Evolutionary conservation across 106 monocot genomes (phyloP), one percentile per base, ranked within the genome.

Genomic region (Allium cepa): DNA sequence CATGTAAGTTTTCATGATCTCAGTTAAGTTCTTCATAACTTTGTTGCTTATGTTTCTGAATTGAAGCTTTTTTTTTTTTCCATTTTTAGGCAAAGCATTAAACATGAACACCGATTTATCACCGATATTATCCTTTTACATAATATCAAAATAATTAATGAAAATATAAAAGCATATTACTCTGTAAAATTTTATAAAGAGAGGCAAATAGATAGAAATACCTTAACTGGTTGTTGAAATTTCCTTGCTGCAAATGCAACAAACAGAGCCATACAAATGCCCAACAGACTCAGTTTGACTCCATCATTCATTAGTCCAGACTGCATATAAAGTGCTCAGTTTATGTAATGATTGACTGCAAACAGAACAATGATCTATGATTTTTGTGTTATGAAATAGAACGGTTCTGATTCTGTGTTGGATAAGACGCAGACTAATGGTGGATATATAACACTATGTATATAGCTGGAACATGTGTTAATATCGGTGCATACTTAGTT

Each of bases 31-130:
- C 65, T 7, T 65, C 15, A 62, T 71, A 55, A 8, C 26, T 22
- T 28, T 68, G 53, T 49, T 73, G 69, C 53, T 81, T 79, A 0
- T 81, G 81, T 73, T 78, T 88, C 75, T 83, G 78, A 61, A 90
- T 53, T 71, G 83, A 66, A 48, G 84, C 83, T 46, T 85, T 74
- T 79, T 87, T 90, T 65, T 88, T n/a, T n/a, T n/a, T n/a, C n/a
- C 83, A 56, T 81, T 84, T 64, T 90, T 90, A 45, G 90, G 75
- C 10, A 94, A 80, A 61, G 80, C 94, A 72, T 90, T 85, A 72
- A 94, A 94, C 76, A 94, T 83, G 82, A 94, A 94, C 9, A 94
- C 75, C 13, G 94, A 94, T 83, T 94, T 94, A 75, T 94, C 90
- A 13, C 94, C 94, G 45, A 94, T 90, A 67, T 94, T 90, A 79